Percentiles rank a stretch among this genome's conserved stretches.
Conservation (phyloP, 2,329 filamentous ascomycete species). For the Paracoccidioides lutzii region DNA sequence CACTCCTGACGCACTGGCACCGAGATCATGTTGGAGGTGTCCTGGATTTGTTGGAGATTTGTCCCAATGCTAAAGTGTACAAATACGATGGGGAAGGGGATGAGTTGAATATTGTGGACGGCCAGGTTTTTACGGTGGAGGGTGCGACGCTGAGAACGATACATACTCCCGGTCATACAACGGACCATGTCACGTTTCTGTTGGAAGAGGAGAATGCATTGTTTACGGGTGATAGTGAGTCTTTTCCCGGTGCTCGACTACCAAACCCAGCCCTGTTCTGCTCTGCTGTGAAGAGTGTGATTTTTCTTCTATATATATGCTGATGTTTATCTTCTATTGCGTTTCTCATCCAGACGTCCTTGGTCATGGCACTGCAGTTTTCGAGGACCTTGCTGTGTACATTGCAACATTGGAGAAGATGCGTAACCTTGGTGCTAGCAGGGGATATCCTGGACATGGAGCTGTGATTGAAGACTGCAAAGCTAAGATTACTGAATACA, state of each 20-base stretch:
- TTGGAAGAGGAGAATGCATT: constrained; percentile 66
- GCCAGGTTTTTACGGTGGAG: constrained; percentile 41
- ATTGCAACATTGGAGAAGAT: constrained; percentile 57
- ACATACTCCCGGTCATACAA: constrained; percentile 62
- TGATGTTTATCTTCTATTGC: background rate
- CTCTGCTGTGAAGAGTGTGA: background rate
- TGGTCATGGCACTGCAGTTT: constrained; percentile 74
- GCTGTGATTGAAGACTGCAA: constrained; percentile 60
- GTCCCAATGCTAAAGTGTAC: constrained; percentile 50
- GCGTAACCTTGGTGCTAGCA: constrained; percentile 45
- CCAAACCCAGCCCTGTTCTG: too few species aligned
- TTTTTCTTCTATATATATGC: background rate
- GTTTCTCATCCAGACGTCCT: constrained; percentile 45
- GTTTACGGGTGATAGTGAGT: constrained; percentile 67
- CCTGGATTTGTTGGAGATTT: constrained; percentile 50
- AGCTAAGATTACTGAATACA: constrained; percentile 66
- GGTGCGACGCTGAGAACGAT: constrained; percentile 51
- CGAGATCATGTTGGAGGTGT: constrained; percentile 73
- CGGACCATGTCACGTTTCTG: constrained; percentile 68
- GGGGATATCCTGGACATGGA: constrained; percentile 81
- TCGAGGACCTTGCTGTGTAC: constrained; percentile 62
- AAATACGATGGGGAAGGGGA: constrained; percentile 48
- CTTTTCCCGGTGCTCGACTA: background rate
- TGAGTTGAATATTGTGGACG: constrained; percentile 44
- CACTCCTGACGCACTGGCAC: constrained; percentile 87